Conservation (phyloP, 352 stramenopile genomes). For the Salisapilia sapeloensis region DNA sequence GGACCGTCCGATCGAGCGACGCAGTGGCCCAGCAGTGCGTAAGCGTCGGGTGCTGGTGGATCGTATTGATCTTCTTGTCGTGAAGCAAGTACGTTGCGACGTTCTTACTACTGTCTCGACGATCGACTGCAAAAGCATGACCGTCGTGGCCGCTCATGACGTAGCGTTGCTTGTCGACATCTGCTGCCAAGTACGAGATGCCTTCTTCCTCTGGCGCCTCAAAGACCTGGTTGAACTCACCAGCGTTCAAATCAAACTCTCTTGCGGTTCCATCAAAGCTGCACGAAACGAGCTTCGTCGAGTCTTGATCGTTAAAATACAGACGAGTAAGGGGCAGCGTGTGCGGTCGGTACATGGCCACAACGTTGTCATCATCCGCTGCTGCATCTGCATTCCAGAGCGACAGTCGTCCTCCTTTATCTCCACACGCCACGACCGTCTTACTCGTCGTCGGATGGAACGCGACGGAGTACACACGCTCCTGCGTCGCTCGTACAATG, state of each 20-base stretch:
- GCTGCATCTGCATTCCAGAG: conserved; percentile 28
- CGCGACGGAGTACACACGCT: conserved; percentile 61
- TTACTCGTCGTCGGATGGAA: conserved; percentile 51
- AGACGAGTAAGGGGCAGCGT: conserved; percentile 41
- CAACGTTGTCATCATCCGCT: conserved; percentile 8
- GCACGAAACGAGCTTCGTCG: conserved; percentile 36
- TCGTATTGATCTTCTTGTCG: conserved; percentile 79
- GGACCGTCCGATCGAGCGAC: conserved; percentile 64
- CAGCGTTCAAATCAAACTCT: conserved; percentile 47
- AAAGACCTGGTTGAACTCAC: conserved; percentile 35
- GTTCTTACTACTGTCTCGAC: conserved; percentile 10
- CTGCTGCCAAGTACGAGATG: conserved; percentile 37
- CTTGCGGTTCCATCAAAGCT: conserved; percentile 56
- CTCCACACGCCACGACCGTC: conserved; percentile 41
- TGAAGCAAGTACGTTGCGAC: conserved; percentile 28
- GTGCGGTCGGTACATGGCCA: conserved; percentile 58
- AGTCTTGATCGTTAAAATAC: conserved; percentile 24
- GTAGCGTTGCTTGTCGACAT: conserved; percentile 4
- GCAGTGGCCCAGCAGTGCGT: conserved; percentile 55
- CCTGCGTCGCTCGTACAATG: conserved; percentile 50
- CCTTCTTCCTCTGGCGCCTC: conserved; percentile 16
- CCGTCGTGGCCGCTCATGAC: conserved; percentile 54
- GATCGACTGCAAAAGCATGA: conserved; percentile 30
- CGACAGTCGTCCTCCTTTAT: conserved; percentile 60
- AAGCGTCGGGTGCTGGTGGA: conserved; percentile 42